Percentiles rank a stretch among this genome's conserved stretches.
These are phyloP conservation scores for Inosperma sp. DNA, from an alignment of 768 basidiomycete species.

Conservation along the genomic window DNA sequence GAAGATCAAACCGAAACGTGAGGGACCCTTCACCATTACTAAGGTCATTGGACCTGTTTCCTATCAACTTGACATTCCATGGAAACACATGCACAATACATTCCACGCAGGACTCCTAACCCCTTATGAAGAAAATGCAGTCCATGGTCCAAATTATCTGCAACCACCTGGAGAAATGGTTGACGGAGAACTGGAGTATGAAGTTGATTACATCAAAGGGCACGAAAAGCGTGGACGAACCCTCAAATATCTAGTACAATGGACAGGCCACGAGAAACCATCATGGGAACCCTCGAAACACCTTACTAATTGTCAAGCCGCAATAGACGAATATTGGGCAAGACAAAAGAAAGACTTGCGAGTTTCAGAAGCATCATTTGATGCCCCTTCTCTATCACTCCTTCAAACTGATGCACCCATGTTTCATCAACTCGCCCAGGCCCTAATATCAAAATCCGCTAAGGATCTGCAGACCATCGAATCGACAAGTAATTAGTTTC, in stretches of 20 bases:
- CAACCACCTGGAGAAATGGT: conserved; percentile 12
- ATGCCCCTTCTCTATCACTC: too few species aligned
- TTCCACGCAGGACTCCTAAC: conserved; percentile 16
- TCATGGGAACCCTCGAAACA: background rate
- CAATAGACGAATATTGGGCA: background rate
- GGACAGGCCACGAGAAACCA: background rate
- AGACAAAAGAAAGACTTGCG: too few species aligned
- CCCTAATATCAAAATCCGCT: too few species aligned
- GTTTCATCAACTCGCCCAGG: too few species aligned
- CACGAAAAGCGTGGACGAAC: background rate
- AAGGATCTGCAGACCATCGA: too few species aligned
- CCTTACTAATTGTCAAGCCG: background rate
- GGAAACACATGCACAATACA: conserved; percentile 8
- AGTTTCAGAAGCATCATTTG: too few species aligned
- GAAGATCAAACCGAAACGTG: conserved; percentile 9
- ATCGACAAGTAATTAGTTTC: too few species aligned
- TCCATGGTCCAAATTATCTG: conserved; percentile 11
- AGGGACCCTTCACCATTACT: conserved; percentile 17
- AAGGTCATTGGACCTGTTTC: conserved; percentile 16
- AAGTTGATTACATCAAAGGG: conserved; percentile 9
- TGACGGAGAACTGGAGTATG: conserved; percentile 15
- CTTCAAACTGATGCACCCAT: too few species aligned
- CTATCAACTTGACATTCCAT: conserved; percentile 13
- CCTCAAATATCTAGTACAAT: background rate
- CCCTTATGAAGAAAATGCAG: conserved; percentile 12